Evolutionary conservation across 306 rosid genomes (phyloP).

Genomic region (Acacia crassicarpa): DNA sequence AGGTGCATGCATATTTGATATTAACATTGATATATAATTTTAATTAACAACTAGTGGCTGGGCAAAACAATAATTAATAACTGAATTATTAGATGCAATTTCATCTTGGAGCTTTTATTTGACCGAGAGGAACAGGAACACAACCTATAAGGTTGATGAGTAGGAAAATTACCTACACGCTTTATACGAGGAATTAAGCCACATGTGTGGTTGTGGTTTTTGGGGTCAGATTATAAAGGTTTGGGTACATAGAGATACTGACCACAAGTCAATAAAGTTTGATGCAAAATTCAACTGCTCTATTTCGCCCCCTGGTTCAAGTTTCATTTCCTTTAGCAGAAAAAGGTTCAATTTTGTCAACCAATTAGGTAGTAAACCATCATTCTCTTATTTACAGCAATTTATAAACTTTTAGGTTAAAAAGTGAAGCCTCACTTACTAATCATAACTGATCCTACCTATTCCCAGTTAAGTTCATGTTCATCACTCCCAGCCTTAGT

Average conservation of each 20-base stretch:
- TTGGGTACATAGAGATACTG: conserved; percentile 20
- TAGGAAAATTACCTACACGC: background rate
- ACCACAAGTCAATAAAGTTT: conserved; percentile 50
- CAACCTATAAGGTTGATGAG: background rate
- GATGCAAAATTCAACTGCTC: conserved; percentile 44
- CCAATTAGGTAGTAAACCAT: conserved; percentile 32
- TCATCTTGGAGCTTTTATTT: background rate
- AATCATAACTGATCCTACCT: background rate
- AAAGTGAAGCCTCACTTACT: conserved; percentile 18
- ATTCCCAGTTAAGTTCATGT: background rate
- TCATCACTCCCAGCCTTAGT: background rate
- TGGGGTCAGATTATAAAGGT: conserved; percentile 36
- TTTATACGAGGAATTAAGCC: conserved; percentile 20
- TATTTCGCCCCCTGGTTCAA: background rate
- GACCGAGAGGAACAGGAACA: background rate
- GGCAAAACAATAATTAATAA: background rate
- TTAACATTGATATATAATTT: background rate
- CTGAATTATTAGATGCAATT: background rate
- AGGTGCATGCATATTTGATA: background rate
- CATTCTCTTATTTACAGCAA: conserved; percentile 28
- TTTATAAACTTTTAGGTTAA: conserved; percentile 22
- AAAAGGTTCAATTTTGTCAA: conserved; percentile 46
- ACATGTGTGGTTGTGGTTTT: conserved; percentile 40
- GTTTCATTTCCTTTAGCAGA: conserved; percentile 17
- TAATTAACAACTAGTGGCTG: background rate